These are phyloP conservation scores for Fusarium sp. DNA, from an alignment of 2,329 filamentous ascomycete species.

Conservation along the genomic window DNA sequence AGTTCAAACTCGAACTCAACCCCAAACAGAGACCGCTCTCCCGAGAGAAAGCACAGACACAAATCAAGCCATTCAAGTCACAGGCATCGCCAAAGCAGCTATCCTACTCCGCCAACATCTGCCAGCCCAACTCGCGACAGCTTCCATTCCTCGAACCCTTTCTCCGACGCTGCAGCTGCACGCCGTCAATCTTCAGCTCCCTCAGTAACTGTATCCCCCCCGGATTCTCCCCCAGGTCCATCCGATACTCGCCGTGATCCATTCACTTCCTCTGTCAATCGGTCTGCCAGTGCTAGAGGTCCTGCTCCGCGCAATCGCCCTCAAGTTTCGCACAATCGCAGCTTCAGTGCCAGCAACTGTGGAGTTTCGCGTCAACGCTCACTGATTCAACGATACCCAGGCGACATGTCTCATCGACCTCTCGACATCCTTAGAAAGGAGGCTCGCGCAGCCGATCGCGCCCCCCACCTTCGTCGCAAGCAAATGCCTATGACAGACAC, in stretches of 20 bases:
- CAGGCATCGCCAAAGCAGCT: slow-evolving; percentile 24
- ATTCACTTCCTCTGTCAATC: slow-evolving; percentile 47
- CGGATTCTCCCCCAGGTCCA: slow-evolving; percentile 29
- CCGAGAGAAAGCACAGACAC: slow-evolving; percentile 12
- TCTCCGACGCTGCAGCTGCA: slow-evolving; percentile 36
- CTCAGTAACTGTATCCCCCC: slow-evolving; percentile 24
- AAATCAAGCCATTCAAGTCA: slow-evolving; percentile 4
- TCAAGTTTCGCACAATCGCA: slow-evolving; percentile 30
- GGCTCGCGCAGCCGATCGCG: slow-evolving; percentile 71
- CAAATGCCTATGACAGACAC: slow-evolving; percentile 75
- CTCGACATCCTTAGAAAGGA: slow-evolving; percentile 73
- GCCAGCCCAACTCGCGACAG: slow-evolving; percentile 59
- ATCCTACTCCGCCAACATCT: slow-evolving; percentile 63
- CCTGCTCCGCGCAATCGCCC: slow-evolving; percentile 18
- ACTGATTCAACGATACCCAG: slow-evolving; percentile 61
- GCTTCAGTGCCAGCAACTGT: slow-evolving; percentile 32
- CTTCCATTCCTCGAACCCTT: slow-evolving; percentile 59
- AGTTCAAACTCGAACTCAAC: slow-evolving; percentile 17
- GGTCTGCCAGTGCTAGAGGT: slow-evolving; percentile 40
- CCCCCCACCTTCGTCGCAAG: slow-evolving; percentile 72
- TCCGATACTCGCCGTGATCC: slow-evolving; percentile 35
- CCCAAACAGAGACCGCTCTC: slow-evolving; percentile 1
- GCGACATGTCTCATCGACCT: slow-evolving; percentile 72
- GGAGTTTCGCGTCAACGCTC: slow-evolving; percentile 28
- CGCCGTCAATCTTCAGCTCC: slow-evolving; percentile 26